phyloP scores from a whole-genome alignment of 345 rosid species.

The Eutrema heterophyllum region DNA sequence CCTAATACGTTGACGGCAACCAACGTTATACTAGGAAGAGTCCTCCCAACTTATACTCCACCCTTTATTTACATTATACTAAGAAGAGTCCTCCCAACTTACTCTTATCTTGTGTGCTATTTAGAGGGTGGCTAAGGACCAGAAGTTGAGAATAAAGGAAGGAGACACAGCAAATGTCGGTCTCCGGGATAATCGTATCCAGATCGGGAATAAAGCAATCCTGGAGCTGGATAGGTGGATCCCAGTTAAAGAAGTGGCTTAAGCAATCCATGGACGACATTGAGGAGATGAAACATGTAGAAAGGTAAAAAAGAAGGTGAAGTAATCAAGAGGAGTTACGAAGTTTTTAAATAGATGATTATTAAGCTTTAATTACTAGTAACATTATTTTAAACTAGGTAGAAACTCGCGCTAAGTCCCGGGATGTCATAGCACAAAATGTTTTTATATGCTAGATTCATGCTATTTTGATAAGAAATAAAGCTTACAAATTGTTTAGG shows the following conservation, averaged over 20 bases:
- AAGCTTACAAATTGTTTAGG: too few species aligned
- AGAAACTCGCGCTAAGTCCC: too few species aligned
- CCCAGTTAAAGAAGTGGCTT: constrained; percentile 26
- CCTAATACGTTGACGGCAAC: too few species aligned
- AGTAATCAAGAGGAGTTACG: constrained; percentile 21
- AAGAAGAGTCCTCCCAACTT: neutral
- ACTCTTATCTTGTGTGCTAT: neutral
- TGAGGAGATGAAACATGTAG: constrained; percentile 18
- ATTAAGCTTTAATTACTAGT: constrained; percentile 14
- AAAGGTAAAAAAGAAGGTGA: constrained; percentile 18
- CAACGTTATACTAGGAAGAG: too few species aligned
- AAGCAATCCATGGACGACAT: constrained; percentile 25
- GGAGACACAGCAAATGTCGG: constrained; percentile 45
- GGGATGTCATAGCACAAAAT: too few species aligned
- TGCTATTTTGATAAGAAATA: too few species aligned
- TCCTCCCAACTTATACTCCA: constrained; percentile 7
- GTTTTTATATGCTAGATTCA: too few species aligned
- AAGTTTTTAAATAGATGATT: neutral
- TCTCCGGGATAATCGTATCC: constrained; percentile 28
- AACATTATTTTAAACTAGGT: neutral
- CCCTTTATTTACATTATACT: constrained; percentile 17
- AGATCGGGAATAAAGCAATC: constrained; percentile 26
- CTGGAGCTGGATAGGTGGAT: constrained; percentile 28
- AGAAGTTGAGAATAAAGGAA: constrained; percentile 64
- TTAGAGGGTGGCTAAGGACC: constrained; percentile 64